These are phyloP conservation scores for Tulasnella sp. DNA, from an alignment of 768 basidiomycete species.

Conservation along the genomic window DNA sequence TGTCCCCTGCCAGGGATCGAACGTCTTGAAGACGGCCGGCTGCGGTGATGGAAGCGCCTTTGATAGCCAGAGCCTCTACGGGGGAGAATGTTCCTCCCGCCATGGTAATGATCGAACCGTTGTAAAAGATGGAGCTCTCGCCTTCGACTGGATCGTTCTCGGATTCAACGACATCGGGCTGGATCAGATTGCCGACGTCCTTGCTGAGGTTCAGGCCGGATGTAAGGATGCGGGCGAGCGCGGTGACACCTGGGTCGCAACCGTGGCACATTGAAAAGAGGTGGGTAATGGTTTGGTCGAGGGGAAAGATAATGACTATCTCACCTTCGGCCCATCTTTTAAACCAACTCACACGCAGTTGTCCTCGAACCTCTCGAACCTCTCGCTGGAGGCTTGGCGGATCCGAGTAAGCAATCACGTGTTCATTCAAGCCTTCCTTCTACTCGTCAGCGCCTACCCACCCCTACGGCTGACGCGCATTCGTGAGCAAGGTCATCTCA, in stretches of 20 bases:
- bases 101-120: conserved; percentile 19
- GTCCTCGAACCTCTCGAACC: too few species aligned
- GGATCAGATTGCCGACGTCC: not conserved
- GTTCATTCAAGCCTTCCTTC: not conserved
- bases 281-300: not conserved
- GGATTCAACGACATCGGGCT: not conserved
- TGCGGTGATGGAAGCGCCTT: not conserved
- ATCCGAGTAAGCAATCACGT: not conserved
- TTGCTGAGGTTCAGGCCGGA: not conserved
- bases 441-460: not conserved
- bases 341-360: not conserved
- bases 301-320: not conserved
- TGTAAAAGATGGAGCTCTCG: not conserved
- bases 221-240: not conserved
- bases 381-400: not conserved
- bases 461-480: not conserved
- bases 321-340: not conserved
- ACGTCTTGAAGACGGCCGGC: conserved; percentile 11
- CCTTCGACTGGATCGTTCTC: not conserved
- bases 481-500: not conserved
- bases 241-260: not conserved
- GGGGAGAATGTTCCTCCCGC: not conserved
- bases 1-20: not conserved
- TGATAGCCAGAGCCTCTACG: conserved; percentile 5
- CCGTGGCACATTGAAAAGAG: not conserved